phyloP scores from a whole-genome alignment of 106 monocot genomes.

The Vanilla planifolia region DNA sequence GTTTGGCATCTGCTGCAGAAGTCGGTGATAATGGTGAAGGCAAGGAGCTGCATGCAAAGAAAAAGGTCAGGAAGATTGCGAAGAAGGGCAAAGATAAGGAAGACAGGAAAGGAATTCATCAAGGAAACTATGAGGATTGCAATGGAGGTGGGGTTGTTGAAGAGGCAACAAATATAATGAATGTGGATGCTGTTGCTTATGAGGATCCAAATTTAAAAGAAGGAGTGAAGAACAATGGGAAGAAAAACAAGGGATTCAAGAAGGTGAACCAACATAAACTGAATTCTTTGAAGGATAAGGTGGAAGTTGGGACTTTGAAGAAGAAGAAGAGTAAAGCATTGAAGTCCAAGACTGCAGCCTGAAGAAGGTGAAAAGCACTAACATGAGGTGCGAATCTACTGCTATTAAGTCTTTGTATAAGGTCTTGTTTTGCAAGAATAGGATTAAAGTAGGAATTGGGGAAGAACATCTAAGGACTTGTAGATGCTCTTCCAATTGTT shows the following conservation, averaged over 20 bases:
- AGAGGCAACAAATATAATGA: constrained; percentile 2
- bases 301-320: too few species aligned
- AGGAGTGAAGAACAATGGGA: background rate
- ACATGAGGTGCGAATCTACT: too few species aligned
- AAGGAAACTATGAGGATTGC: background rate
- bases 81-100: background rate
- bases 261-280: background rate
- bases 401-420: too few species aligned
- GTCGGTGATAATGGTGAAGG: background rate
- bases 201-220: background rate
- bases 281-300: too few species aligned
- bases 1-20: background rate
- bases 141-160: background rate
- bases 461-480: too few species aligned
- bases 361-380: too few species aligned
- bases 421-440: too few species aligned
- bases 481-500: too few species aligned
- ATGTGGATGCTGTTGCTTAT: background rate
- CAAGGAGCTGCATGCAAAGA: background rate
- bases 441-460: too few species aligned
- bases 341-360: too few species aligned
- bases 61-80: background rate
- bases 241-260: background rate
- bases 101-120: background rate
- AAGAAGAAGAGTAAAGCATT: too few species aligned